Evolutionary conservation across 768 basidiomycete species (phyloP).

Genomic region (Psilocybe tampanensis): DNA sequence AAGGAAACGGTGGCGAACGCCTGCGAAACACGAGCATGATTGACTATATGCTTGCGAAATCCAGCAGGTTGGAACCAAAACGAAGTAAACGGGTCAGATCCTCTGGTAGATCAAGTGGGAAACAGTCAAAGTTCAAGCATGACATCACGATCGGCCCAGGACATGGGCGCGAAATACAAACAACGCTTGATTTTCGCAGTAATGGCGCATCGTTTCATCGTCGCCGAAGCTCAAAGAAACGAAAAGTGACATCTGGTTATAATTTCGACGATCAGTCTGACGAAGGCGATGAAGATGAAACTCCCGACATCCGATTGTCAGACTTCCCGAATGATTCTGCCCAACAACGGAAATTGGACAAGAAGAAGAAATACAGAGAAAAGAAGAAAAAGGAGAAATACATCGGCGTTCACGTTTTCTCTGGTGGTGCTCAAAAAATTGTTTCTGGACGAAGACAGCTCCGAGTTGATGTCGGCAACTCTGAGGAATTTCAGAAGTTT

Average conservation of each 20-base stretch:
- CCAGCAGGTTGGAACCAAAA: conserved; percentile 28
- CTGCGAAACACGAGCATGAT: conserved; percentile 54
- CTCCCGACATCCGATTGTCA: too few species aligned
- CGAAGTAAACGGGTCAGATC: not conserved
- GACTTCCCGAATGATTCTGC: not conserved
- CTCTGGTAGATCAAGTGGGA: not conserved
- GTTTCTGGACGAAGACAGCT: conserved; percentile 35
- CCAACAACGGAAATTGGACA: conserved; percentile 25
- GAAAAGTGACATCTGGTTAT: not conserved
- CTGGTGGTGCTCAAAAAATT: conserved; percentile 37
- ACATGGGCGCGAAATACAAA: conserved; percentile 36
- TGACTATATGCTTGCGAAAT: conserved; percentile 67
- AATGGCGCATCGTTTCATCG: not conserved
- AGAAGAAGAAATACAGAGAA: conserved; percentile 30
- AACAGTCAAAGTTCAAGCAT: conserved; percentile 19
- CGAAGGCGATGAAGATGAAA: conserved; percentile 21
- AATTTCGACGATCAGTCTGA: not conserved
- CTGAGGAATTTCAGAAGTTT: conserved; percentile 42
- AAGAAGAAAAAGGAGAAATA: conserved; percentile 26
- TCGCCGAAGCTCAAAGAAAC: not conserved
- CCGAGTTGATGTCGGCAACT: conserved; percentile 37
- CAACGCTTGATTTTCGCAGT: conserved; percentile 32
- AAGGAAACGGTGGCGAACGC: conserved; percentile 3
- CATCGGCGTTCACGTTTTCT: conserved; percentile 40
- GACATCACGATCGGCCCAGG: not conserved